Conservation (phyloP, 1,139 yeast species). For the Suhomyces atakaporum region DNA sequence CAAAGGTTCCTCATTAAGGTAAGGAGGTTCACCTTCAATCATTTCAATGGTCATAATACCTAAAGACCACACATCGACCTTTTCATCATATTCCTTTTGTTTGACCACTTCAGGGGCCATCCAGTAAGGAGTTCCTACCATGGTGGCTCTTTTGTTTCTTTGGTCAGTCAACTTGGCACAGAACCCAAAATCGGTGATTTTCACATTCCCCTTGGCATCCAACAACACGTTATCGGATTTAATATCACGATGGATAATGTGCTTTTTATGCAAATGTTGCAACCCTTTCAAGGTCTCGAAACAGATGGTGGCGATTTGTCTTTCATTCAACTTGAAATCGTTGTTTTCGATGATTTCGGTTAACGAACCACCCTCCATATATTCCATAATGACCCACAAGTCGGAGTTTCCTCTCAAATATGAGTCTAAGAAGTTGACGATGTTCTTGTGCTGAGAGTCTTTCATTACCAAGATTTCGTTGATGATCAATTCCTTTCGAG, state of each 20-base stretch:
- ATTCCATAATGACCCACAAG: conserved; percentile 32
- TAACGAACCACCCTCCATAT: conserved; percentile 54
- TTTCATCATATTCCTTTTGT: conserved; percentile 94
- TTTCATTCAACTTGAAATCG: conserved; percentile 62
- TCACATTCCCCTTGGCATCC: conserved; percentile 85
- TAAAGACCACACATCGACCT: conserved; percentile 96
- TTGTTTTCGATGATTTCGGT: conserved; percentile 90
- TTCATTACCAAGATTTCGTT: conserved; percentile 53
- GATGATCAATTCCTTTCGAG: conserved; percentile 87
- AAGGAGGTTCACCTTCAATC: conserved; percentile 99
- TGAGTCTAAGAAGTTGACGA: conserved; percentile 50
- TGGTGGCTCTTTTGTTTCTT: conserved; percentile 90
- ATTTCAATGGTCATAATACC: conserved; percentile 98
- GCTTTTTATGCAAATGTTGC: conserved; percentile 86
- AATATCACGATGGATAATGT: conserved; percentile 93
- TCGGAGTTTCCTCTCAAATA: conserved; percentile 46
- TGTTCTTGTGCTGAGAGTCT: conserved; percentile 49
- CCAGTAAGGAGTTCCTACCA: conserved; percentile 99
- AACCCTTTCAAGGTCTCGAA: conserved; percentile 89
- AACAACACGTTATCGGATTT: conserved; percentile 91
- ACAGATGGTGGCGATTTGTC: conserved; percentile 89
- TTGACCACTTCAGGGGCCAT: conserved; percentile 99
- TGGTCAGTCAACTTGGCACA: conserved; percentile 95
- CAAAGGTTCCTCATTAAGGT: conserved; percentile 92
- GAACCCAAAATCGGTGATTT: conserved; percentile 96